phyloP scores from a whole-genome alignment of 805 yeast genomes.

The Ogataea thermomethanolica region DNA sequence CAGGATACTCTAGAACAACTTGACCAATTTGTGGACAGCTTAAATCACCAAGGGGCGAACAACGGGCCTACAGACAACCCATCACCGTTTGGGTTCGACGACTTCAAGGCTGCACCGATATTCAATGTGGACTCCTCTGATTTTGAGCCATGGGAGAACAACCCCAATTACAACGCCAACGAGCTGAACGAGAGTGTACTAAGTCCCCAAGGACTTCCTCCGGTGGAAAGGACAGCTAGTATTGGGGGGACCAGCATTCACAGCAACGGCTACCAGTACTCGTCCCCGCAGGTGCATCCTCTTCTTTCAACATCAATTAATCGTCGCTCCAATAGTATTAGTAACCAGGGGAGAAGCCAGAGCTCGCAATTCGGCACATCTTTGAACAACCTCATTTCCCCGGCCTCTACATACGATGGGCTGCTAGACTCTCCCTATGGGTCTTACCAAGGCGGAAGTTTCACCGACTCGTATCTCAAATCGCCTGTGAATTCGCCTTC shows the following conservation, averaged over 20 bases:
- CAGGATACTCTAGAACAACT: slow-evolving; percentile 12
- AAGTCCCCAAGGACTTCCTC: slow-evolving; percentile 16
- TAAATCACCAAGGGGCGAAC: slow-evolving; percentile 6
- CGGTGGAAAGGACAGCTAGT: slow-evolving; percentile 15
- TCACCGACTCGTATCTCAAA: slow-evolving; percentile 29
- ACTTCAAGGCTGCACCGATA: slow-evolving; percentile 8
- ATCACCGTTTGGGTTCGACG: slow-evolving; percentile 15
- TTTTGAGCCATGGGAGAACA: slow-evolving; percentile 6
- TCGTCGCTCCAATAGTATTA: slow-evolving; percentile 22
- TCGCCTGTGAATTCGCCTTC: slow-evolving; percentile 37
- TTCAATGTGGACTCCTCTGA: slow-evolving; percentile 16
- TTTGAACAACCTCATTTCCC: slow-evolving; percentile 32
- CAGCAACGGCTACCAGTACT: slow-evolving; percentile 21
- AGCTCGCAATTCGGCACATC: slow-evolving; percentile 32
- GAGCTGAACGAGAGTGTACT: slow-evolving; percentile 14
- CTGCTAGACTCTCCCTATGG: slow-evolving; percentile 36
- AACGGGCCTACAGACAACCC: not conserved
- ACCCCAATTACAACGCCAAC: slow-evolving; percentile 9
- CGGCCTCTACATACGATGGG: slow-evolving; percentile 34
- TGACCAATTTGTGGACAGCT: slow-evolving; percentile 17
- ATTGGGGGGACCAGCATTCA: slow-evolving; percentile 10
- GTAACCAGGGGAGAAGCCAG: slow-evolving; percentile 27
- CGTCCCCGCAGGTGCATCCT: slow-evolving; percentile 30
- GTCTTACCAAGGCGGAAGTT: slow-evolving; percentile 29
- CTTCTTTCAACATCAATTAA: slow-evolving; percentile 16